These are phyloP conservation scores for Hyphodiscus sp. DNA, from an alignment of 2,329 filamentous ascomycete genomes.

Conservation along the genomic window DNA sequence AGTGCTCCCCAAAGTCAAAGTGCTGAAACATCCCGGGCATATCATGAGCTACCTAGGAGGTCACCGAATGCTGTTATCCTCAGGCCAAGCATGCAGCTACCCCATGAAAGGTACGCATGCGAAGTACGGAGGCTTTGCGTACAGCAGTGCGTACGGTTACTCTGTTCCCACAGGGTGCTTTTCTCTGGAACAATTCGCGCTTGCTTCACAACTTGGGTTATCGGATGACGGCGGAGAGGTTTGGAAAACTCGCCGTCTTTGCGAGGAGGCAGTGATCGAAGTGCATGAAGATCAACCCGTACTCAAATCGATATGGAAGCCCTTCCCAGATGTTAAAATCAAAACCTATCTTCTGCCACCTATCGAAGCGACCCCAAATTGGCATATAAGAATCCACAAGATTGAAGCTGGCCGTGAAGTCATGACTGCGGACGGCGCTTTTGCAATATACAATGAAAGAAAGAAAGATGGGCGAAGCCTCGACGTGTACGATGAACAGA, in stretches of 20 bases:
- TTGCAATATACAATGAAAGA: conserved; percentile 57
- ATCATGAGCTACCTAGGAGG: conserved; percentile 66
- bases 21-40: conserved; percentile 63
- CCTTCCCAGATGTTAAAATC: conserved; percentile 62
- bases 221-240: conserved; percentile 72
- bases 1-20: conserved; percentile 51
- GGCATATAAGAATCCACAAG: conserved; percentile 62
- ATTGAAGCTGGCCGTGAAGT: conserved; percentile 55
- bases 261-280: conserved; percentile 58
- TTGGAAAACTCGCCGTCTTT: conserved; percentile 69
- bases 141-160: conserved; percentile 70
- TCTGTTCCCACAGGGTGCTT: conserved; percentile 71
- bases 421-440: conserved; percentile 67
- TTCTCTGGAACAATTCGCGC: conserved; percentile 68
- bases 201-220: conserved; percentile 68
- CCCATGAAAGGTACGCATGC: conserved; percentile 76
- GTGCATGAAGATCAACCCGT: conserved; percentile 48
- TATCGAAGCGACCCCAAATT: conserved; percentile 50
- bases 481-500: conserved; percentile 40
- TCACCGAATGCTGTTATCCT: conserved; percentile 69
- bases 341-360: conserved; percentile 61
- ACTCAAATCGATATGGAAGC: conserved; percentile 63
- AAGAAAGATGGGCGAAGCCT: conserved; percentile 43
- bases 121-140: conserved; percentile 75
- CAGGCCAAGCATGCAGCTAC: conserved; percentile 76